These are phyloP conservation scores for Stephania japonica DNA, from an alignment of 164 flowering plant species.

Conservation along the genomic window DNA sequence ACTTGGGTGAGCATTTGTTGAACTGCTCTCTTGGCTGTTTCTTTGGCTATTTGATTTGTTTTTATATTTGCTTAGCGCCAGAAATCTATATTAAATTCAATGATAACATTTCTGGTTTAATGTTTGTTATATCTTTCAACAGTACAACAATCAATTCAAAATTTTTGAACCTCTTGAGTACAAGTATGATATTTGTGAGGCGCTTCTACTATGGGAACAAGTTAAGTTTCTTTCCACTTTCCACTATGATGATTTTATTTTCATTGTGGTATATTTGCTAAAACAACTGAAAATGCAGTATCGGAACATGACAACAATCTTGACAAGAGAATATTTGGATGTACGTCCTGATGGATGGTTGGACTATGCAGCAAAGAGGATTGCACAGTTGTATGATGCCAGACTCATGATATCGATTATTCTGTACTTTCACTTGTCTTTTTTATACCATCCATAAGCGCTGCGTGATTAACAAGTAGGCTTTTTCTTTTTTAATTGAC, in stretches of 20 bases:
- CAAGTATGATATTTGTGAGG: conserved; percentile 83
- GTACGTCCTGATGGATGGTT: conserved; percentile 96
- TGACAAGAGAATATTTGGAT: conserved; percentile 96
- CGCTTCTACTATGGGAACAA: conserved; percentile 94
- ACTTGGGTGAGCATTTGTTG: conserved; percentile 64
- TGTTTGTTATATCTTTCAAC: conserved; percentile 13
- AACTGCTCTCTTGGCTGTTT: background rate
- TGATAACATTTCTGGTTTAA: background rate
- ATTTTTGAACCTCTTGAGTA: conserved; percentile 80
- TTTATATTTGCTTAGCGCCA: background rate
- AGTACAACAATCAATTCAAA: conserved; percentile 89
- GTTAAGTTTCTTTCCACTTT: conserved; percentile 29
- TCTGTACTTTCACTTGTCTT: background rate
- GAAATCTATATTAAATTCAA: background rate
- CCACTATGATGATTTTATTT: background rate
- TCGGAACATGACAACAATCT: conserved; percentile 95
- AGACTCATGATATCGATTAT: conserved; percentile 3
- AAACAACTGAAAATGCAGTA: conserved; percentile 52
- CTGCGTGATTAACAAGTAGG: conserved; percentile 4
- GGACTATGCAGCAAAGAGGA: conserved; percentile 91
- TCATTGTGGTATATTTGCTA: conserved; percentile 11
- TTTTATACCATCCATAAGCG: background rate
- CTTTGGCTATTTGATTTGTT: background rate
- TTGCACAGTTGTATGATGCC: conserved; percentile 82
- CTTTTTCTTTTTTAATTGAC: conserved; percentile 12